Evolutionary conservation across 495 filamentous ascomycete genomes (phyloP), one percentile per base, ranked within the genome.

Genomic region (Chaetomium cochliodes): DNA sequence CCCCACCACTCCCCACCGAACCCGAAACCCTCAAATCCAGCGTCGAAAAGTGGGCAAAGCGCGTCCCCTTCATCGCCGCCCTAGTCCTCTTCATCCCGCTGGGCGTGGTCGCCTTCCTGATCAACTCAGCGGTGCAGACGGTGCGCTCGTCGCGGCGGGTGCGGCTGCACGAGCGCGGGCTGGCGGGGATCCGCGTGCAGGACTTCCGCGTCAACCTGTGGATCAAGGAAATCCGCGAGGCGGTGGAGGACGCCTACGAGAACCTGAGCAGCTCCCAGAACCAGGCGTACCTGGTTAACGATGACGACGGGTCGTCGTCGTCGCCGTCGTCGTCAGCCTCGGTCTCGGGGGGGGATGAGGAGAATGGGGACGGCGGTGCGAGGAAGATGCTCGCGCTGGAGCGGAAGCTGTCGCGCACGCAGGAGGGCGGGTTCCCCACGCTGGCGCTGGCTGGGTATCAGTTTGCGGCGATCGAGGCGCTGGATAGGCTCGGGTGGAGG

Each of bases 361-460:
- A n/a, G 22, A 20, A 47, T 15, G 33, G 3, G 15, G 33, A 47
- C 6, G 33, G 3, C 7, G 33, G 53, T 39, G 39, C 28, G 62
- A 66, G 15, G 56, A 58, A 37, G 77, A 79, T 20, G 67, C 70
- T 78, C 30, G 72, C 76, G 25, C 58, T 75, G 16, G 77, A 82
- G 68, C 53, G 77, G 20, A 74, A 68, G 42, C 68, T 72, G 68
- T 78, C 79, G 26, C 67, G 52, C 15, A 50, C 69, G 9, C 63
- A 73, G 3, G 64, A 71, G 22, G 30, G 30, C 25, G 26, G 20
- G 12, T 70, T 76, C 55, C 91, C 89, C 2, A 92, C 85, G 1
- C 80, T 97, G 54, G 91, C 92, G 33, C 77, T 98, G 51, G 86
- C 90, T 2, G 80, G 84, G 3, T 86, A 86, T 26, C 94, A 98